Evolutionary conservation across 768 basidiomycete species (phyloP).

Genomic region (Crepidotus variabilis): DNA sequence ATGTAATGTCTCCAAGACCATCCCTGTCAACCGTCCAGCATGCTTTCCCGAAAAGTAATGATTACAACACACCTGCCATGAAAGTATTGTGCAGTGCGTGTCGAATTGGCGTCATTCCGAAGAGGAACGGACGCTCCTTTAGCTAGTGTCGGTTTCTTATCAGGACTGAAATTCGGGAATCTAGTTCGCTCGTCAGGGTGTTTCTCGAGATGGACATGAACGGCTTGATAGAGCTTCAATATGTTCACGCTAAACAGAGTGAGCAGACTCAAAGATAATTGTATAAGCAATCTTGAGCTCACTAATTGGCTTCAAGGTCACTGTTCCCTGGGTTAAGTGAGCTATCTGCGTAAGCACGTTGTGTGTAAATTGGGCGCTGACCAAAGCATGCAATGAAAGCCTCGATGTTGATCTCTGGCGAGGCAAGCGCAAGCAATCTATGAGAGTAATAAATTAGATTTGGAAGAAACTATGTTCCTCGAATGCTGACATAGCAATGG

Average conservation of each 20-base stretch:
- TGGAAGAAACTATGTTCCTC: too few species aligned
- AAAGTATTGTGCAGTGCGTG: conserved; percentile 80
- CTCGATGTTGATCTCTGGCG: conserved; percentile 79
- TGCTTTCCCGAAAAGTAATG: neutral
- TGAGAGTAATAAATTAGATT: too few species aligned
- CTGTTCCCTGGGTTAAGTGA: conserved; percentile 57
- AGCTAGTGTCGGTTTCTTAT: conserved; percentile 56
- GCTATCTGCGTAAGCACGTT: neutral
- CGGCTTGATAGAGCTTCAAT: conserved; percentile 68
- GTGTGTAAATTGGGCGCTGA: conserved; percentile 26
- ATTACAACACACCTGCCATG: conserved; percentile 58
- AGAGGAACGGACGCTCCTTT: conserved; percentile 58
- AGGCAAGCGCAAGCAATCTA: conserved; percentile 75
- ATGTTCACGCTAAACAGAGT: conserved; percentile 55
- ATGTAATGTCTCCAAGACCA: conserved; percentile 58
- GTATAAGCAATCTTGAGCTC: conserved; percentile 23
- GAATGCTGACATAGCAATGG: conserved; percentile 74
- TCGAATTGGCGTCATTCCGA: conserved; percentile 50
- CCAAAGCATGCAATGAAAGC: conserved; percentile 78
- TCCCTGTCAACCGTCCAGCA: conserved; percentile 41
- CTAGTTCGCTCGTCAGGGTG: conserved; percentile 49
- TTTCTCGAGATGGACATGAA: conserved; percentile 53
- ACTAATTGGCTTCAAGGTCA: conserved; percentile 59
- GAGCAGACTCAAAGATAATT: neutral
- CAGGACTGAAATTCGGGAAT: conserved; percentile 59